Evolutionary conservation across 306 rosid genomes (phyloP).

Genomic region (Cicer judaicum): DNA sequence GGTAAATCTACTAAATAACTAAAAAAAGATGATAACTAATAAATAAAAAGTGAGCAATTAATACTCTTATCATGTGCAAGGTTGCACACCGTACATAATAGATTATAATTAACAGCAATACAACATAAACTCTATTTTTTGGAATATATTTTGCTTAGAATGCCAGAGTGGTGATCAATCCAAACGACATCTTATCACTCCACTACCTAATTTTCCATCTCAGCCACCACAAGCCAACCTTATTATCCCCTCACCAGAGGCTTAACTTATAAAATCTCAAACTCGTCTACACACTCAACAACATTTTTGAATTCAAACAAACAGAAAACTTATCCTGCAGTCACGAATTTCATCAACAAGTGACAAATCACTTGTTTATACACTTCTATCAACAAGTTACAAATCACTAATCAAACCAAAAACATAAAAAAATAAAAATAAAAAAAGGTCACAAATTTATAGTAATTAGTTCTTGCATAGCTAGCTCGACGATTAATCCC

Average conservation of each 20-base stretch:
- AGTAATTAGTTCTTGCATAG: background rate
- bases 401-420: background rate
- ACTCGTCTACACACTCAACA: conserved; percentile 7
- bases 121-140: too few species aligned
- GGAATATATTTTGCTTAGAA: too few species aligned
- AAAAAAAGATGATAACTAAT: too few species aligned
- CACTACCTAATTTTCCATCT: too few species aligned
- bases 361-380: background rate
- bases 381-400: background rate
- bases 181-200: too few species aligned
- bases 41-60: too few species aligned
- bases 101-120: background rate
- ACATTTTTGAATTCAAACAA: conserved; percentile 18
- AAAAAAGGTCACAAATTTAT: background rate
- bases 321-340: background rate
- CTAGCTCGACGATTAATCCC: background rate
- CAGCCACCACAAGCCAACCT: too few species aligned
- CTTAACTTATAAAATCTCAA: conserved; percentile 3
- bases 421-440: too few species aligned
- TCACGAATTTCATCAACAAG: background rate
- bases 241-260: background rate
- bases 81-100: background rate
- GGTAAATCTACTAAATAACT: too few species aligned
- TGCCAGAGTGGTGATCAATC: too few species aligned
- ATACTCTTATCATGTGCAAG: too few species aligned